Evolutionary conservation across 257 asterid genomes (phyloP).

Genomic region (Orobanche coerulescens): DNA sequence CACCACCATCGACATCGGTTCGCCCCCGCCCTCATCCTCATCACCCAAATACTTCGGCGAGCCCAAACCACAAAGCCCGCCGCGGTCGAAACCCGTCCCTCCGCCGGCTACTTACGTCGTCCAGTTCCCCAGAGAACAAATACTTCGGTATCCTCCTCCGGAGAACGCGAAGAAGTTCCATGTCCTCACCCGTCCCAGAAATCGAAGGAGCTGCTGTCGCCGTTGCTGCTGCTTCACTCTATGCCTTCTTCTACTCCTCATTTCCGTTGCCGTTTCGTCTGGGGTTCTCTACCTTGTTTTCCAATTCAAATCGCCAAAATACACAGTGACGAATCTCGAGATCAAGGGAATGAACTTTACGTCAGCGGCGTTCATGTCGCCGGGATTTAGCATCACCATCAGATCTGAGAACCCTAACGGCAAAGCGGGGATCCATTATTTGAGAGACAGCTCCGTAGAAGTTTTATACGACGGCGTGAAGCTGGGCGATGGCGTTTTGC

Average conservation of each 20-base stretch:
- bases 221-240: constrained; percentile 47
- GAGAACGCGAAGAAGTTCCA: constrained; percentile 39
- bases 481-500: constrained; percentile 44
- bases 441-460: constrained; percentile 32
- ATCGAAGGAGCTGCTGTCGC: constrained; percentile 41
- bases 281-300: constrained; percentile 62
- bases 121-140: constrained; percentile 47
- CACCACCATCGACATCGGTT: constrained; percentile 19
- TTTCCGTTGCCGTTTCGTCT: constrained; percentile 52
- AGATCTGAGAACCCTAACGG: constrained; percentile 63
- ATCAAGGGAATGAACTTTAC: constrained; percentile 48
- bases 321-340: constrained; percentile 35
- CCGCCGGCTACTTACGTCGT: constrained; percentile 42
- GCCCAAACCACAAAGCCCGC: constrained; percentile 25
- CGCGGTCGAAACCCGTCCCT: constrained; percentile 25
- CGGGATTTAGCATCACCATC: constrained; percentile 56
- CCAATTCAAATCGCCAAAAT: constrained; percentile 61
- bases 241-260: constrained; percentile 34
- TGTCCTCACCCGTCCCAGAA: constrained; percentile 24
- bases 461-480: constrained; percentile 37
- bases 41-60: constrained; percentile 21
- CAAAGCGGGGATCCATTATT: constrained; percentile 60
- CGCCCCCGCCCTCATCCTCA: constrained; percentile 14
- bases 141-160: constrained; percentile 53
- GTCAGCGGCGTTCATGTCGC: constrained; percentile 43